Base-by-base conservation (phyloP, 108 stramenopile genomes). In the Cyclostephanos tholiformis region DNA sequence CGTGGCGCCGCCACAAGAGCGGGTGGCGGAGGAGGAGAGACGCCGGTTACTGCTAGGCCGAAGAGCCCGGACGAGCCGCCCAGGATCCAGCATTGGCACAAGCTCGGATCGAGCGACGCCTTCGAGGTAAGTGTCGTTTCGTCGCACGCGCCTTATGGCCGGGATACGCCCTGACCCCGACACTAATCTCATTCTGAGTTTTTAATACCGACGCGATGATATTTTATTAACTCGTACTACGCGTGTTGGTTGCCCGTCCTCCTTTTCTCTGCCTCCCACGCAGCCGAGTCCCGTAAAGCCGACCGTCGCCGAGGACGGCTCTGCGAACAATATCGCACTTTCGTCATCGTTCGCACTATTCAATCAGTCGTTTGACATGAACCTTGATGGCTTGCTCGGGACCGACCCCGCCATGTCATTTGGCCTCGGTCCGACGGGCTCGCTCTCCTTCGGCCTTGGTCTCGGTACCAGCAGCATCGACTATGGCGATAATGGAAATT, bases 301-400 rank as follows among this genome's bases (percentile, higher is more conserved):
- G 11, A 36, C 77, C 20, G 16, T 12, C 12, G 9, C 13, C 35
- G 51, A 73, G 46, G 60, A 46, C 16, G 62, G 41, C 0, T 20
- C 0, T 12, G 61, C 52, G 17, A 48, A n/a, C 14, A 80, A 73
- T 30, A 81, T 93, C 50, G 87, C 89, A 20, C 85, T 87, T 60
- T 84, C 87, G 23, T 87, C 89, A 16, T 89, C 90, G 13, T 93
- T 91, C 64, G 72, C 75, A 27, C 77, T 93, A 20, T 93, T 93
- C 79, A 93, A 93, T 55, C 84, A 89, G 71, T 91, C 90, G 20
- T 94, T 94, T 71, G 92, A 94, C 63, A 87, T 86, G 75, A 89
- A 92, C 63, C 70, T 84, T 7, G 87, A 83, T 39, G 67, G 77
- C 43, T 75, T 86, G 16, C 83, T 90, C 43, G 87, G 88, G 56